Evolutionary conservation across 495 filamentous ascomycete species (phyloP), one percentile per base, ranked within the genome.

Genomic region (Letharia columbiana): DNA sequence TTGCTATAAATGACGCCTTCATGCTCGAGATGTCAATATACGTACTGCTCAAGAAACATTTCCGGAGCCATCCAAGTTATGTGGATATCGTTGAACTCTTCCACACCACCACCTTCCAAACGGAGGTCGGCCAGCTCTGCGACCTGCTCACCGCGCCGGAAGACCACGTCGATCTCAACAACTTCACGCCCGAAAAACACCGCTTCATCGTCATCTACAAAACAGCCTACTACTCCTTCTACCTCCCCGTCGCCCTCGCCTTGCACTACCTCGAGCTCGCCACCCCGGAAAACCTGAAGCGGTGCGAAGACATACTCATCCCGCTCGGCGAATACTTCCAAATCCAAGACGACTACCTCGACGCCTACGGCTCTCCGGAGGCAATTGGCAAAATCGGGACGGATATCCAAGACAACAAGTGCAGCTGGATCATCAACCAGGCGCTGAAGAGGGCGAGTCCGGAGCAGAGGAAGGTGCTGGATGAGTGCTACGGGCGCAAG

Each of bases 261-360:
- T 79, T 98, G 69, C 79, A 89, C 78, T 86, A 90, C 75, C 83
- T 92, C 70, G 85, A 90, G 66, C 78, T 90, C 47, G 95, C 93
- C 13, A 92, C 90, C 15, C 83, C 85, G 10, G 82, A 87, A 74
- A 97, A 96, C 80, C 86, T 98, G 63, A 85, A 90, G 76, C 86
- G 89, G 73, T 87, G 90, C 50, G 85, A 92, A 70, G 88, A 91
- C 68, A 96, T 98, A 73, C 84, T 98, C 62, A 96, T 98, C 73
- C 92, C 94, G n/a, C 87, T 98, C 73, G 94, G 94, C 70, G 92
- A 97, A 78, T 98, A 98, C 82, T 98, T 98, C 85, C 94, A 98
- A 77, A 84, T 96, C 69, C 94, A 98, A 78, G 94, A 98, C 73
- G 95, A 98, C 82, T 98, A 92, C 81, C 89, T 98, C 52, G 95